These are phyloP conservation scores for Mycena vulgaris DNA, from an alignment of 768 basidiomycete species.

Conservation along the genomic window DNA sequence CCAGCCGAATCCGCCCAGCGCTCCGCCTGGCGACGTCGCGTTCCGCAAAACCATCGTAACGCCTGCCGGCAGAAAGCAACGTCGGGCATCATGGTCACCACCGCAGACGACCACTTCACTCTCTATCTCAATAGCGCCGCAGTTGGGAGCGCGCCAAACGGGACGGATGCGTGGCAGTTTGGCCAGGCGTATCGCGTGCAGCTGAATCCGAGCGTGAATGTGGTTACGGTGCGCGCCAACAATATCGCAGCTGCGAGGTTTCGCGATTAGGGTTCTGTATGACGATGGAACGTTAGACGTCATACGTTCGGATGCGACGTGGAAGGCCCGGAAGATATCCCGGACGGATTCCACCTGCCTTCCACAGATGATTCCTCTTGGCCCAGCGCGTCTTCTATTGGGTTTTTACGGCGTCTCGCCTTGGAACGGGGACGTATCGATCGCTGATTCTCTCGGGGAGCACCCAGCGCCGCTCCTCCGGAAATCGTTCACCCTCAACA, in stretches of 20 bases:
- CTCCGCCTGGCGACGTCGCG: conserved; percentile 35
- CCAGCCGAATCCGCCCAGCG: conserved; percentile 18
- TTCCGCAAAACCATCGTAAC: conserved; percentile 47
- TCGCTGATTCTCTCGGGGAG: conserved; percentile 45
- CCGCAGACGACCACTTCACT: conserved; percentile 48
- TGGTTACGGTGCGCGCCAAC: conserved; percentile 42
- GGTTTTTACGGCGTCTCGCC: conserved; percentile 42
- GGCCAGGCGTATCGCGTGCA: conserved; percentile 38
- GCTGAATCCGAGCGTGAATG: neutral
- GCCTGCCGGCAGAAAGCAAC: conserved; percentile 43
- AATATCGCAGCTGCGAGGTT: conserved; percentile 43
- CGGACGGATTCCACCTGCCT: too few relatives aligned
- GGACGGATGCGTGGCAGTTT: conserved; percentile 45
- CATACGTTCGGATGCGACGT: too few relatives aligned
- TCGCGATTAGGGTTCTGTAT: too few relatives aligned
- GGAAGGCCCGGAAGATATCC: too few relatives aligned
- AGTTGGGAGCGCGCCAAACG: conserved; percentile 42
- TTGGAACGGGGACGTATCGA: conserved; percentile 41
- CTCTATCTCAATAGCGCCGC: conserved; percentile 48
- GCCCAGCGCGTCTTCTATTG: too few relatives aligned
- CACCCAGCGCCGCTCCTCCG: conserved; percentile 49
- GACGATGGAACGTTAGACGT: too few relatives aligned
- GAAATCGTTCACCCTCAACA: conserved; percentile 39
- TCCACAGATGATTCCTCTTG: too few relatives aligned
- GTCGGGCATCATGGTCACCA: conserved; percentile 43